Evolutionary conservation across 1,284 basidiomycete species (phyloP).

Genomic region (Lentinus polychrous): DNA sequence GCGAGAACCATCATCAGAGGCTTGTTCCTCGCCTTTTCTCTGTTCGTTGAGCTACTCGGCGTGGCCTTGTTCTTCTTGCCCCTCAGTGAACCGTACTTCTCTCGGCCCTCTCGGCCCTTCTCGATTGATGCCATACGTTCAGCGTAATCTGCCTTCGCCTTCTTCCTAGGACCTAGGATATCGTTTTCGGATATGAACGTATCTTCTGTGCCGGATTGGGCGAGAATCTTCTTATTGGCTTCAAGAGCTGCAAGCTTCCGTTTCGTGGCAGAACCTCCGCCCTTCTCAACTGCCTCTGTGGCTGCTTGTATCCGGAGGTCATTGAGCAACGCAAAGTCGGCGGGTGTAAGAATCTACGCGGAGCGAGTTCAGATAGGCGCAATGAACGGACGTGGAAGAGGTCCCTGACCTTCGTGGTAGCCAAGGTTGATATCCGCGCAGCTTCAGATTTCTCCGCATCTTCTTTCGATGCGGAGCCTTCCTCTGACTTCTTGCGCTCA

Average conservation of each 20-base stretch:
- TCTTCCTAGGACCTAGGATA: slow-evolving; percentile 93
- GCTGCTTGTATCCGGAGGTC: slow-evolving; percentile 85
- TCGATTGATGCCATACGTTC: slow-evolving; percentile 91
- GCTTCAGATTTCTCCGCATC: slow-evolving; percentile 21
- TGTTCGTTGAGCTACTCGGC: slow-evolving; percentile 81
- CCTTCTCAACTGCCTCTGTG: slow-evolving; percentile 62
- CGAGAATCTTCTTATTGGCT: slow-evolving; percentile 50
- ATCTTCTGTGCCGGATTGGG: slow-evolving; percentile 40
- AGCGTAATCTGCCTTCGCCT: slow-evolving; percentile 90
- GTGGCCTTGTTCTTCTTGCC: slow-evolving; percentile 83
- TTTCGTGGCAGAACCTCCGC: slow-evolving; percentile 75
- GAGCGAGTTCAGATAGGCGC: slow-evolving; percentile 6
- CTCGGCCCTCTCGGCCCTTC: slow-evolving; percentile 91
- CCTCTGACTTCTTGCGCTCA: slow-evolving; percentile 19
- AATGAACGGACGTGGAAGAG: neutral
- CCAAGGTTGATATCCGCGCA: slow-evolving; percentile 51
- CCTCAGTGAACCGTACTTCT: slow-evolving; percentile 88
- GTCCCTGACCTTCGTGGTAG: slow-evolving; percentile 68
- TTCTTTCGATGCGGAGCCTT: slow-evolving; percentile 13
- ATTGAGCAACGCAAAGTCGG: slow-evolving; percentile 91
- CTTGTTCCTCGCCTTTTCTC: slow-evolving; percentile 87
- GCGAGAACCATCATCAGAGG: slow-evolving; percentile 90
- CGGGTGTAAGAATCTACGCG: slow-evolving; percentile 88
- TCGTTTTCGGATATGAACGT: slow-evolving; percentile 84
- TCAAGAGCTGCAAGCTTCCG: slow-evolving; percentile 82